Base-by-base conservation (phyloP, 257 asterid genomes). In the Thymus quinquecostatus region DNA sequence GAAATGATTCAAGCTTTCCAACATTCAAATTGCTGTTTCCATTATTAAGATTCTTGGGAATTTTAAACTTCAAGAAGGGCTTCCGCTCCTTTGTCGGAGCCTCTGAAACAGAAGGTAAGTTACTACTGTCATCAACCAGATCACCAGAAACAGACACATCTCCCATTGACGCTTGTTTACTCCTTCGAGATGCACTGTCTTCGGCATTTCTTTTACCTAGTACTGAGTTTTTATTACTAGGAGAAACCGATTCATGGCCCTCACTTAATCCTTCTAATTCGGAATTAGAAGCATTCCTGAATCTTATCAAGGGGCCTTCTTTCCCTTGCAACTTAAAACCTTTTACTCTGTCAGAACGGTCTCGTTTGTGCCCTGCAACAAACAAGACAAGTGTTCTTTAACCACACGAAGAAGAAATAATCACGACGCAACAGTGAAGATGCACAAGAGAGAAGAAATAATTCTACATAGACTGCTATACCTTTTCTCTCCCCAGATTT, bases 51-150 rank as follows among this genome's bases (percentile, higher is more conserved):
- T 79, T 95, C 85, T 82, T 92, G 68, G 88, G 91, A 64, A 95
- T 84, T 79, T 92, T 92, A 29, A 90, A 86, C 82, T 86, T 92
- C 82, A 88, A 81, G 57, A 66, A 77, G 48, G 90, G 90, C 82
- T 85, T 88, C 13, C 83, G 82, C 58, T 89, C 95, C 78, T 80
- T 89, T 10, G 77, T 54, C 13, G 72, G 60, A 34, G 81, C 75
- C 76, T 73, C 75, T 30, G 84, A 71, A 21, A 73, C 60, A 12
- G 86, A 66, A 50, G 85, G 80, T 8, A 64, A 30, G 49, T 66
- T 72, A 77, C 58, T 68, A 57, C 64, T 76, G 49, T 82, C 95
- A 70, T 82, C 95, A 67, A 75, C 29, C 71, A 75, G 63, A 70
- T 75, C 86, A 43, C 76, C 82, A 66, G 83, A 76, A 58, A 63